Evolutionary conservation across 768 basidiomycete species (phyloP).

Genomic region (Lanmaoa rubissima): DNA sequence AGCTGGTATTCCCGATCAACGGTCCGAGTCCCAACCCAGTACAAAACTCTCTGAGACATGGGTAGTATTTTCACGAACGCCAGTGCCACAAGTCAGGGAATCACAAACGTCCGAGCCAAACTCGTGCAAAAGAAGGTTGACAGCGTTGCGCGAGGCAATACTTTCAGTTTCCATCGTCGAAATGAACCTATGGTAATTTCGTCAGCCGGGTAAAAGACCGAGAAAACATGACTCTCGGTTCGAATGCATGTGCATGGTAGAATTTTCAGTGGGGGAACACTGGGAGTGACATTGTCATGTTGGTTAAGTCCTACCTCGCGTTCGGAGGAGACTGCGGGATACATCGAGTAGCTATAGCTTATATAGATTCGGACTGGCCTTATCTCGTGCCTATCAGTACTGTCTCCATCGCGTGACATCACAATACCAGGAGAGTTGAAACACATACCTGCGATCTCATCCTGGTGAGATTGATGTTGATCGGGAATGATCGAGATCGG

Average conservation of each 20-base stretch:
- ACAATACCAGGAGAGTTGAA: no score
- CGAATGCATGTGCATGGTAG: constrained; percentile 91
- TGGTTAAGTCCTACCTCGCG: no score
- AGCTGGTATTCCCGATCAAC: constrained; percentile 36
- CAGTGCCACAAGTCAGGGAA: constrained; percentile 30
- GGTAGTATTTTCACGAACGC: constrained; percentile 11
- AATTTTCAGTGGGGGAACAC: constrained; percentile 67
- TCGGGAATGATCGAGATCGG: no score
- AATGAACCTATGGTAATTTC: constrained; percentile 52
- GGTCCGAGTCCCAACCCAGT: constrained; percentile 65
- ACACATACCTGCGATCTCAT: no score
- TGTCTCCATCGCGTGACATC: no score
- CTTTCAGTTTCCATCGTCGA: constrained; percentile 96
- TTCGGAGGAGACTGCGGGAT: no score
- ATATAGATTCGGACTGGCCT: no score
- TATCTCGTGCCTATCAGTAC: no score
- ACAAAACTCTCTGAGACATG: constrained; percentile 41
- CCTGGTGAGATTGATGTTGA: no score
- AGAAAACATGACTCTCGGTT: constrained; percentile 59
- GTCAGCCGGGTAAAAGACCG: background rate
- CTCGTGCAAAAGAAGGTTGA: constrained; percentile 72
- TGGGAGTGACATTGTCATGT: constrained; percentile 39
- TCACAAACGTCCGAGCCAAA: constrained; percentile 73
- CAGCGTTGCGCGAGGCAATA: constrained; percentile 75
- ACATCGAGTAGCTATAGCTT: no score